A percentile compares a stretch with the other conserved stretches of the same genome.
phyloP scores from a whole-genome alignment of 1,284 basidiomycete species.

The Exobasidium rhododendri region DNA sequence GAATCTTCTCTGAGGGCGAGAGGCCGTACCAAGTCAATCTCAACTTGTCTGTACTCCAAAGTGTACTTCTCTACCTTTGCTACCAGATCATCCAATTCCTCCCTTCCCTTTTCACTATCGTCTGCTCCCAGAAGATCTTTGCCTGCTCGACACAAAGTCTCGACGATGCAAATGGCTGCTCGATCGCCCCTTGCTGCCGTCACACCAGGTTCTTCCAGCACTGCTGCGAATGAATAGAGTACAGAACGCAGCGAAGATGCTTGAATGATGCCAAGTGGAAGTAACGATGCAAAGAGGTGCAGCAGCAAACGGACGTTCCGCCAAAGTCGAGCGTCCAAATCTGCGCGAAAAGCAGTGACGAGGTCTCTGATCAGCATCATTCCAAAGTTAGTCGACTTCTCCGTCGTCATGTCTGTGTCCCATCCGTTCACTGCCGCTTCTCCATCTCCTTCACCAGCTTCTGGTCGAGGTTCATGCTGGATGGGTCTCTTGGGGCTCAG shows the following conservation, averaged over 20 bases:
- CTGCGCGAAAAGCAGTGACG: slow-evolving; percentile 42
- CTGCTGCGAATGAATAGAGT: slow-evolving; percentile 74
- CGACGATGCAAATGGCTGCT: slow-evolving; percentile 78
- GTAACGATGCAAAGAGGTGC: slow-evolving; percentile 53
- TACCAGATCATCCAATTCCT: slow-evolving; percentile 43
- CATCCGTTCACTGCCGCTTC: slow-evolving; percentile 7
- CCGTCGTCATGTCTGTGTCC: neutral
- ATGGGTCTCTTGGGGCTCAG: slow-evolving; percentile 26
- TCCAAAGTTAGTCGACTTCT: slow-evolving; percentile 26
- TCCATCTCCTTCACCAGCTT: neutral
- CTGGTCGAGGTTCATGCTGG: neutral
- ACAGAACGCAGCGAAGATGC: slow-evolving; percentile 72
- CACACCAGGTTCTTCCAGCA: slow-evolving; percentile 84
- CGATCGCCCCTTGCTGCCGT: slow-evolving; percentile 79
- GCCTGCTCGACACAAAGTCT: slow-evolving; percentile 63
- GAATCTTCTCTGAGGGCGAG: slow-evolving; percentile 26
- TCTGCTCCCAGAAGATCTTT: slow-evolving; percentile 27
- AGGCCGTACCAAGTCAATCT: slow-evolving; percentile 26
- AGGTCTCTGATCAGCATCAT: slow-evolving; percentile 43
- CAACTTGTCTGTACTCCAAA: slow-evolving; percentile 28
- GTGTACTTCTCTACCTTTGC: slow-evolving; percentile 36
- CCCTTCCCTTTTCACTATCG: slow-evolving; percentile 11
- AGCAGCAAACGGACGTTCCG: slow-evolving; percentile 40
- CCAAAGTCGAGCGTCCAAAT: slow-evolving; percentile 50
- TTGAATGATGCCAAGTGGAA: slow-evolving; percentile 66